A percentile compares a stretch with the other conserved stretches of the same genome.
Conservation (phyloP, 2,329 filamentous ascomycete species). For the Colletotrichum sidae region DNA sequence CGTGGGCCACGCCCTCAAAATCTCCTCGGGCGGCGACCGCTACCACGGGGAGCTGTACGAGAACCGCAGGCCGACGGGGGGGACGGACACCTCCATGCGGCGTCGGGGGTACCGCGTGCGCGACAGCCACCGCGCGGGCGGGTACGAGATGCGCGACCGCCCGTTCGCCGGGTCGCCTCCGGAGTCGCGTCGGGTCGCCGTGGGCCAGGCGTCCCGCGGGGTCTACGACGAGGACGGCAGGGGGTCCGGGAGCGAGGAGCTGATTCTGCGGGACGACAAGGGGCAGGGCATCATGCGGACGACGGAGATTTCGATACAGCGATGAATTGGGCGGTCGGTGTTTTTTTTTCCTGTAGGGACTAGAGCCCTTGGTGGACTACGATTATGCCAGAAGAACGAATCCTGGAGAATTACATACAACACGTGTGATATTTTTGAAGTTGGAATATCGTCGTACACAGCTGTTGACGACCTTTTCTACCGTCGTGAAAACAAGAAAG, state of each 20-base stretch:
- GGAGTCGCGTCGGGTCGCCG: neutral
- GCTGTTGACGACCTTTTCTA: too few species aligned
- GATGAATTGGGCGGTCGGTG: neutral
- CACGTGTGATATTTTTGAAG: too few species aligned
- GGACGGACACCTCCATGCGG: slow-evolving; percentile 19
- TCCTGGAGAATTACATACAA: too few species aligned
- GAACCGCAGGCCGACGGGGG: slow-evolving; percentile 4
- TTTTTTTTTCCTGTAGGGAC: too few species aligned
- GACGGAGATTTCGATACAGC: slow-evolving; percentile 14
- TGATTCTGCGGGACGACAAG: slow-evolving; percentile 18
- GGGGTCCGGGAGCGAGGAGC: slow-evolving; percentile 14
- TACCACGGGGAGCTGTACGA: slow-evolving; percentile 15
- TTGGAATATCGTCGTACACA: too few species aligned
- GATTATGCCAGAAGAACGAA: neutral
- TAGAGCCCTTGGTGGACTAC: too few species aligned
- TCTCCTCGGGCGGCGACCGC: slow-evolving; percentile 37
- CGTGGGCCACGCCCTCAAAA: slow-evolving; percentile 43
- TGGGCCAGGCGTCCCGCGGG: neutral
- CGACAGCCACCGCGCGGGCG: neutral
- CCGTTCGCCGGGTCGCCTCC: slow-evolving; percentile 13
- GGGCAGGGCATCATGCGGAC: slow-evolving; percentile 20
- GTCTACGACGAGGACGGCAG: slow-evolving; percentile 1
- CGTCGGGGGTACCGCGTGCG: slow-evolving; percentile 24
- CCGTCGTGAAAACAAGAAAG: neutral
- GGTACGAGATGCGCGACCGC: slow-evolving; percentile 19